These are phyloP conservation scores for Candolleomyces eurysporus DNA, from an alignment of 768 basidiomycete genomes.

Conservation along the genomic window DNA sequence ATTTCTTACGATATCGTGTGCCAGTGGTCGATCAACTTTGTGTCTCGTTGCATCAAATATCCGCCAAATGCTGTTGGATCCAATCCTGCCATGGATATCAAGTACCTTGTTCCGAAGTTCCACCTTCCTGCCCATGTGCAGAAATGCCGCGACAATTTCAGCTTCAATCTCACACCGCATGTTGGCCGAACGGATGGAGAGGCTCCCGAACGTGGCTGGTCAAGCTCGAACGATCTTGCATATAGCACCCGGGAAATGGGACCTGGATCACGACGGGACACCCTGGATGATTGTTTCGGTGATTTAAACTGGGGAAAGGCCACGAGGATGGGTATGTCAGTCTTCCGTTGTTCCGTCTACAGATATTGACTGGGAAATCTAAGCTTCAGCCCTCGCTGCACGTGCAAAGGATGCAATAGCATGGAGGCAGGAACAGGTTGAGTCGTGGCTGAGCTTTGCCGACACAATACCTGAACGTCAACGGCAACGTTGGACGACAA, in stretches of 20 bases:
- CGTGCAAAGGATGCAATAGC: background rate
- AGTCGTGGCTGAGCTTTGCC: constrained; percentile 3
- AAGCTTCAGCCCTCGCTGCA: no score
- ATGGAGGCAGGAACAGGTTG: background rate
- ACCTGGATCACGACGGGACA: constrained; percentile 25
- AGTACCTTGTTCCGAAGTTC: constrained; percentile 20
- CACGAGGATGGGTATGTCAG: constrained; percentile 14
- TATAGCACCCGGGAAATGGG: constrained; percentile 36
- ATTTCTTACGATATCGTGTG: constrained; percentile 32
- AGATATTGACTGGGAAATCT: no score
- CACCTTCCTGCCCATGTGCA: constrained; percentile 24
- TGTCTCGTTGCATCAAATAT: constrained; percentile 5
- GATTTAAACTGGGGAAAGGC: constrained; percentile 28
- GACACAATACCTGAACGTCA: constrained; percentile 2
- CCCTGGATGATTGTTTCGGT: constrained; percentile 24
- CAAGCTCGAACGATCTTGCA: constrained; percentile 22
- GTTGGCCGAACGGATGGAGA: constrained; percentile 36
- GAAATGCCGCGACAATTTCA: constrained; percentile 20
- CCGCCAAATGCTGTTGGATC: background rate
- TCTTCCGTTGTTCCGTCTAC: no score
- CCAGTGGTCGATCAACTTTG: constrained; percentile 17
- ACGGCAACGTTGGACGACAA: constrained; percentile 16
- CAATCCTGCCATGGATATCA: background rate
- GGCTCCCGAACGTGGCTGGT: constrained; percentile 31
- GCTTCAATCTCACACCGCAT: constrained; percentile 20